Conservation (phyloP, 371 early-diverging fungal species). For the Cokeromyces recurvatus region DNA sequence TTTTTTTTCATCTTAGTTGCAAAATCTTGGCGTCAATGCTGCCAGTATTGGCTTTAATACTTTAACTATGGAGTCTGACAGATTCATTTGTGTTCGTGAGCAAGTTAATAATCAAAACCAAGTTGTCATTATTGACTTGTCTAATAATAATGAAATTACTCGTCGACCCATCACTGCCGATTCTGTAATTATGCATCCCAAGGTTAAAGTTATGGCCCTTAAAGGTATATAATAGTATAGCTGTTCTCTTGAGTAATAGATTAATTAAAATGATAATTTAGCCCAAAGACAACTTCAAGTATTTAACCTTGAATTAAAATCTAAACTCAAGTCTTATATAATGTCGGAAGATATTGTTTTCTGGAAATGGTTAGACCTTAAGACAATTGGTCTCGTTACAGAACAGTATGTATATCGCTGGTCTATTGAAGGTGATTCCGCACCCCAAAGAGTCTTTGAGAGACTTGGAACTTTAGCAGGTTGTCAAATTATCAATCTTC, state of each 20-base stretch:
- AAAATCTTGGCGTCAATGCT: conserved; percentile 85
- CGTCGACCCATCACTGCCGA: conserved; percentile 96
- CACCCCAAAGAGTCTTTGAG: conserved; percentile 90
- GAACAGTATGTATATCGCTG: conserved; percentile 90
- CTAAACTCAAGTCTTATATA: conserved; percentile 88
- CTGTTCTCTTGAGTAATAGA: too few relatives aligned
- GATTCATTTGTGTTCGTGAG: conserved; percentile 96
- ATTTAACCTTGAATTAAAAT: conserved; percentile 92
- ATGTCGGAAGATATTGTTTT: conserved; percentile 94
- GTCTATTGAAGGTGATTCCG: conserved; percentile 89
- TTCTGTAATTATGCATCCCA: conserved; percentile 97
- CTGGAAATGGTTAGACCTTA: conserved; percentile 94
- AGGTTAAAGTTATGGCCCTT: conserved; percentile 88
- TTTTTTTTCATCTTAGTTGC: conserved; percentile 73
- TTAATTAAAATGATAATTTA: conserved; percentile 19
- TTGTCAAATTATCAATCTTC: conserved; percentile 94
- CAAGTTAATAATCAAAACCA: conserved; percentile 79
- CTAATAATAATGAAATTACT: conserved; percentile 74
- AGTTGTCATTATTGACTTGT: conserved; percentile 93
- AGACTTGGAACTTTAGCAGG: conserved; percentile 79
- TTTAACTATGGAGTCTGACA: conserved; percentile 96
- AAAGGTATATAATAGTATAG: conserved; percentile 73
- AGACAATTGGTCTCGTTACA: conserved; percentile 91
- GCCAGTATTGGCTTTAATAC: conserved; percentile 94
- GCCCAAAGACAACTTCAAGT: conserved; percentile 92